These are phyloP conservation scores for Beauveria asiatica DNA, from an alignment of 2,329 filamentous ascomycete species.

Conservation along the genomic window DNA sequence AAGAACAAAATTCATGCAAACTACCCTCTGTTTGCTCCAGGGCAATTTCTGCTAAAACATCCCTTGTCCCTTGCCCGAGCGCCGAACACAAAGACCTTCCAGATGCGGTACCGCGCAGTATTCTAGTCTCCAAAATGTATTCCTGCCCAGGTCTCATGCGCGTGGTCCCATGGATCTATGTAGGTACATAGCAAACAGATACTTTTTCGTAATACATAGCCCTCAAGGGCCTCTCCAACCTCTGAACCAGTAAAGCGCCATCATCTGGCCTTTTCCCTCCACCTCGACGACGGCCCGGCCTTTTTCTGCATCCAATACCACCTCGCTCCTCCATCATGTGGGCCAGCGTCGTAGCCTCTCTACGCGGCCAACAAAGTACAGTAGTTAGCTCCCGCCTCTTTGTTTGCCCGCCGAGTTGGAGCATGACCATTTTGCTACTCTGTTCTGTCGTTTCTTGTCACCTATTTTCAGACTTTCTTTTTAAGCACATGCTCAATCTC, in stretches of 20 bases:
- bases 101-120: not conserved
- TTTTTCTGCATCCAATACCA: not conserved
- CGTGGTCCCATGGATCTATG: not conserved
- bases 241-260: not conserved
- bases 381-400: not conserved
- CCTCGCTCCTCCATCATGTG: slow-evolving; percentile 8
- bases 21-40: too few relatives aligned
- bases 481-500: not conserved
- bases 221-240: not conserved
- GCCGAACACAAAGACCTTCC: not conserved
- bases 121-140: not conserved
- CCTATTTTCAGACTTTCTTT: not conserved
- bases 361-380: not conserved
- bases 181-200: not conserved
- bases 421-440: not conserved
- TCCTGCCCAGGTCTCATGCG: not conserved
- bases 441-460: not conserved
- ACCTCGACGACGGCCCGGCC: not conserved
- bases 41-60: too few relatives aligned
- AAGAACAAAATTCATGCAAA: too few relatives aligned
- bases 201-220: not conserved
- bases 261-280: not conserved
- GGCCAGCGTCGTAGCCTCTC: not conserved
- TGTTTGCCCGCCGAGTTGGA: not conserved
- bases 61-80: too few relatives aligned